A percentile compares a stretch with the other conserved stretches of the same genome.
Conservation (phyloP, 768 basidiomycete genomes). For the Mycena albidolilacea region DNA sequence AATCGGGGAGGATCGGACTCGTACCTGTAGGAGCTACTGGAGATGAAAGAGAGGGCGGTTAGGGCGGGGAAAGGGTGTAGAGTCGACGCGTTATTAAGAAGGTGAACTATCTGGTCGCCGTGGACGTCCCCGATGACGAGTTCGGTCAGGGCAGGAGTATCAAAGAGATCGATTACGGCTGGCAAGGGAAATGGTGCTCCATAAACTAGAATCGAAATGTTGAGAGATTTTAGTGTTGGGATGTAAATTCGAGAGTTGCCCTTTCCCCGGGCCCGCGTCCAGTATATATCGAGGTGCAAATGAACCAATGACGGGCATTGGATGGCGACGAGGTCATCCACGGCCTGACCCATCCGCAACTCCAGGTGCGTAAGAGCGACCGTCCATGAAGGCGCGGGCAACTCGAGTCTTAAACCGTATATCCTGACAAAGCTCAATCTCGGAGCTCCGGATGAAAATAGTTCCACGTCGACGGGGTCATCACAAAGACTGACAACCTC, state of each 20-base stretch:
- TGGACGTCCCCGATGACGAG: not conserved
- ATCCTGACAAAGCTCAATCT: not conserved
- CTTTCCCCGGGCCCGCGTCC: no score
- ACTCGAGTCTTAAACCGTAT: not conserved
- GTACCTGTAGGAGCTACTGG: not conserved
- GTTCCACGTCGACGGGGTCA: not conserved
- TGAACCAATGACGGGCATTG: constrained; percentile 3
- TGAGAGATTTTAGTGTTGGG: not conserved
- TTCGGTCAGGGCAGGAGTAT: constrained; percentile 5
- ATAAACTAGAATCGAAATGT: not conserved
- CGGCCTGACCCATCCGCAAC: not conserved
- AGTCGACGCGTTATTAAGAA: not conserved
- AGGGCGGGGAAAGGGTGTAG: not conserved
- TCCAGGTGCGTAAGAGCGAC: constrained; percentile 6
- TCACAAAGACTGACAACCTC: not conserved
- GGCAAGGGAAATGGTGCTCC: not conserved
- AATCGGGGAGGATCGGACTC: not conserved
- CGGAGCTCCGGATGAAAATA: not conserved
- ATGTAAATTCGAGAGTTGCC: not conserved
- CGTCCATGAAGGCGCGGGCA: not conserved
- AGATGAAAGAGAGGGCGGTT: constrained; percentile 9
- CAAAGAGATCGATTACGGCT: not conserved
- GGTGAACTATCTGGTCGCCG: constrained; percentile 2
- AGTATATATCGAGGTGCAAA: constrained; percentile 4
- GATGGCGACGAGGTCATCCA: not conserved